Base-by-base conservation (phyloP, 257 asterid species). In the Lithospermum erythrorhizon region DNA sequence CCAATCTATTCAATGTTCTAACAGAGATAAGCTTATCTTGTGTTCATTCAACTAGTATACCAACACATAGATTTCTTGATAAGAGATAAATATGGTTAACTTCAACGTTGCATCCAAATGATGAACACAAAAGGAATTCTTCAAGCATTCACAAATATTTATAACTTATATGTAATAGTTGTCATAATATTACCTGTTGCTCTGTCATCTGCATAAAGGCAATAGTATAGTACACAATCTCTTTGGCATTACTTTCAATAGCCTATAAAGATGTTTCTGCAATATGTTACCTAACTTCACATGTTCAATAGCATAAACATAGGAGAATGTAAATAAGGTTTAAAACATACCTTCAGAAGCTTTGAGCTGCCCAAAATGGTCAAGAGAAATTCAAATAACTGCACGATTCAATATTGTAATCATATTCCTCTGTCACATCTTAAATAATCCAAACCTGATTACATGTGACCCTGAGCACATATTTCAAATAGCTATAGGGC, bases 191-290 rank as follows among this genome's bases (percentile, higher is more conserved):
- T 70, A 88, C 98, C 98, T 91, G 98, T 53, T 86, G 95, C 72
- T 91, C 97, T 2, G 98, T 84, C 75, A 87, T 86, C 79, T 89
- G 97, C 71, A 88, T 86, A 77, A 88, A 89, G 68, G 95, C 89
- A 66, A 91, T 81, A 32, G 87, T 86, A 74, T 77, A 83, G 79
- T 88, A 89, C 57, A 79, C 94, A 68, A 91, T 79, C 77, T 91
- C 98, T 74, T 84, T 79, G 65, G 84, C 75, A 78, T 84, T 89
- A 78, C 74, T 72, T 71, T 66, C 75, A 57, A 91, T 74, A 67
- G 81, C 85, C 98, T 91, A 67, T 4, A 27, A 27, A 48, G 75
- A 48, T 61, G 63, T 19, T 65, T 68, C 51, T n/a, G 41, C 30
- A 48, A 22, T 21, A 52, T 66, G 53, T n/a, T 22, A 55, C 2